Percentiles rank a stretch among this genome's conserved stretches.
phyloP scores from a whole-genome alignment of 768 basidiomycete genomes.

The Boletus barrowsii region DNA sequence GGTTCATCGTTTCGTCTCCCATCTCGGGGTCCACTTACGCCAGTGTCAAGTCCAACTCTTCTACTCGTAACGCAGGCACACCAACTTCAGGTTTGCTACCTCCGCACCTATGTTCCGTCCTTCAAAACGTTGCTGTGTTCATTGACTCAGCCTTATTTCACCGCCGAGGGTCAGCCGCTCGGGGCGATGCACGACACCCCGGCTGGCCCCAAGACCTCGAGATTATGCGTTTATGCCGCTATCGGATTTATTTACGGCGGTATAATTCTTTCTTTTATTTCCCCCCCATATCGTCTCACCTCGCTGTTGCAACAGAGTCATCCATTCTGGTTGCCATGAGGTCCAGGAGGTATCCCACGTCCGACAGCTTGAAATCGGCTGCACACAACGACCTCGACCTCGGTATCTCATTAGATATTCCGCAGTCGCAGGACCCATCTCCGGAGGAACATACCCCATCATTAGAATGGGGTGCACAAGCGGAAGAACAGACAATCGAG shows the following conservation, averaged over 20 bases:
- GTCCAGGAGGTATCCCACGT: slow-evolving; percentile 47
- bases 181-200: slow-evolving; percentile 30
- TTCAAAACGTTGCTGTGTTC: slow-evolving; percentile 50
- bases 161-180: slow-evolving; percentile 33
- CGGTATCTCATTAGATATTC: slow-evolving; percentile 25
- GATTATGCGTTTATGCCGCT: slow-evolving; percentile 53
- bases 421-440: slow-evolving; percentile 11
- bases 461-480: slow-evolving; percentile 50
- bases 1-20: slow-evolving; percentile 56
- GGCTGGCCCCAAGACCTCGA: slow-evolving; percentile 37
- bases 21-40: slow-evolving; percentile 53
- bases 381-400: slow-evolving; percentile 44
- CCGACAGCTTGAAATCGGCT: slow-evolving; percentile 26
- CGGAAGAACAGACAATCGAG: slow-evolving; percentile 59
- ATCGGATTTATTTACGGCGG: slow-evolving; percentile 63
- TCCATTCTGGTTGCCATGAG: slow-evolving; percentile 63
- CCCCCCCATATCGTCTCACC: background rate
- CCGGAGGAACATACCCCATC: slow-evolving; percentile 24
- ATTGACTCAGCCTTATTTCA: slow-evolving; percentile 40
- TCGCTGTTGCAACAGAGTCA: slow-evolving; percentile 38
- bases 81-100: slow-evolving; percentile 51
- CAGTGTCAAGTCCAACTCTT: slow-evolving; percentile 52
- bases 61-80: slow-evolving; percentile 65
- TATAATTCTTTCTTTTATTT: slow-evolving; percentile 14
- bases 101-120: slow-evolving; percentile 43